Base-by-base conservation (phyloP, 139 green algal species). In the Auxenochlorella pyrenoidosa region DNA sequence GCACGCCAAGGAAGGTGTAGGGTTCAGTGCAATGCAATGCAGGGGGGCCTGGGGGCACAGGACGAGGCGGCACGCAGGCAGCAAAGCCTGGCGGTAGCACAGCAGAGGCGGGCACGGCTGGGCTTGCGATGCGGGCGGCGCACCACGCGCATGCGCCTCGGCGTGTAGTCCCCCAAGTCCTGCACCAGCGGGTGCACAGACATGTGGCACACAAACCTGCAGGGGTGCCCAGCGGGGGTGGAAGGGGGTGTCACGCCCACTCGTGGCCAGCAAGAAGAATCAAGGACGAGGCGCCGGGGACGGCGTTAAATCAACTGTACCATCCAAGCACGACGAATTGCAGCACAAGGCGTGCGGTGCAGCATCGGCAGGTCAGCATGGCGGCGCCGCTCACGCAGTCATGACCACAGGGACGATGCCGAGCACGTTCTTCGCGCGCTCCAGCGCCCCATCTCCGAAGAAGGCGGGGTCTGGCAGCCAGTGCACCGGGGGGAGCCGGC, bases 201-300 rank as follows among this genome's bases (percentile, higher is more conserved):
- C 75, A 86, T 85, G 22, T 89, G 85, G 85, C 75, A 86, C 36
- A 89, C 72, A 83, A 89, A 89, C n/a, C 81, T 86, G 81, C 81
- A 65, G 28, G 63, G 63, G 63, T 5, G 54, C 54, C 16, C 15
- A 63, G 54, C 54, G 18, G 54, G 15, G 16, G 54, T 63, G 47
- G 12, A 18, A 12, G 8, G 8, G 22, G 16, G 54, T 4, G 54
- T 13, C 2, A 8, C 16, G 54, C 54, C 47, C 47, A 58, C 8
- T 6, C 47, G 47, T 18, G 47, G 47, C 47, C 47, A 58, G 47
- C 47, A 58, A 12, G 8, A 12, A 6, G 47, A 12, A 58, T 18
- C 47, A 6, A 6, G 12, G 47, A 6, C 6, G 8, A 58, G 47
- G n/a, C n/a, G n/a, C n/a, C n/a, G n/a, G n/a, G n/a, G n/a, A n/a